Evolutionary conservation across 345 rosid species (phyloP), one percentile per base, ranked within the genome.

Genomic region (Gossypium raimondii): DNA sequence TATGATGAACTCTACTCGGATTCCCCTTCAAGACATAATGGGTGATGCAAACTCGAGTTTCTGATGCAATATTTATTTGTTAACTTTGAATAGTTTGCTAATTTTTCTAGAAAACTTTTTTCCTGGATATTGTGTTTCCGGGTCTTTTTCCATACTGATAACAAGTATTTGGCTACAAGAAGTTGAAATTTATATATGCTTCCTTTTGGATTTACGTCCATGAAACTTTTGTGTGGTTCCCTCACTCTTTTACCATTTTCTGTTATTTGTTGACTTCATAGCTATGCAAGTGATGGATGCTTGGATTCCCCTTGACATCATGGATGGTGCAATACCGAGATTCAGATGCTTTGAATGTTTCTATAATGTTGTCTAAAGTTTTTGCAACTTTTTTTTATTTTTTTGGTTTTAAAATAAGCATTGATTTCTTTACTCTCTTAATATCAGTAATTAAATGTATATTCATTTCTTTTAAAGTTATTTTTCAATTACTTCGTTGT

Each of bases 41-140:
- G 81, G 73, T 82, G 92, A 85, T 90, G 88, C 65, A 75, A 81
- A 84, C 81, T 74, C 85, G 88, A 85, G 89, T 47, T 82, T 87
- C 89, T 87, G 91, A 86, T 87, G 89, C 85, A 61, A 73, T 44
- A 27, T 57, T 3, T 55, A 70, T 14, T 52, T 3, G 12, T 10
- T 0, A 17, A 17, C 73, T 16, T 51, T 17, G 18, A 27, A 52
- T 51, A 5, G 5, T 17, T 62, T 12, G 1, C 20, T 5, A 34
- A 18, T 58, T 52, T 56, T 18, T 56, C 11, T 53, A 51, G 17
- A 51, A 51, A 16, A 51, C 12, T 9, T 25, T 44, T 57, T 9
- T 16, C 9, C 24, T 43, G 2, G 52, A 14, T 27, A 14, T 20
- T 51, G 9, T 69, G 20, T 69, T 17, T 51, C 13, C 2, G 2